Percentiles rank a stretch among this genome's conserved stretches.
phyloP scores from a whole-genome alignment of 768 basidiomycete species.

The Pulveroboletus sp. region DNA sequence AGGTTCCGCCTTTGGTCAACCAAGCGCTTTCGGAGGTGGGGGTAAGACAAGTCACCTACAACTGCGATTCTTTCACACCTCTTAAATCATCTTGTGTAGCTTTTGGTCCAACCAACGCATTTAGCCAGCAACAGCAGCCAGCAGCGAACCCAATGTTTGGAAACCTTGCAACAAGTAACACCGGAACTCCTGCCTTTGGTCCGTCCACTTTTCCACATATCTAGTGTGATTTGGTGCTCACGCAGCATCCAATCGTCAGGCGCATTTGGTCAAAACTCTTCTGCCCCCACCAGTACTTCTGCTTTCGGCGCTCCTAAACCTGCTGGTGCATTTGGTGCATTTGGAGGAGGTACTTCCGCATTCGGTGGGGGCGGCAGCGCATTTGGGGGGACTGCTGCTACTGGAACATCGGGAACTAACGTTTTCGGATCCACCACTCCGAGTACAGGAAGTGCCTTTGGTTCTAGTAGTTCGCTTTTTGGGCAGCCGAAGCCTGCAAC shows the following conservation, averaged over 20 bases:
- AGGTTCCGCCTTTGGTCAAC: conserved; percentile 65
- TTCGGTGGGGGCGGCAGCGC: conserved; percentile 44
- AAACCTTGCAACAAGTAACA: conserved; percentile 38
- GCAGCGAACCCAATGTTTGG: conserved; percentile 82
- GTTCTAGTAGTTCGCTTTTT: conserved; percentile 50
- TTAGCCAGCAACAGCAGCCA: conserved; percentile 66
- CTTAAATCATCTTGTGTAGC: conserved; percentile 34
- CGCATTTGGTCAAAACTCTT: conserved; percentile 38
- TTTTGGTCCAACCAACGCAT: conserved; percentile 50
- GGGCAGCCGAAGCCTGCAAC: conserved; percentile 48
- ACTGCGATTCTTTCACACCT: conserved; percentile 23
- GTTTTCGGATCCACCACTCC: conserved; percentile 32
- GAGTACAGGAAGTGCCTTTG: conserved; percentile 36
- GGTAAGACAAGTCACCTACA: conserved; percentile 33
- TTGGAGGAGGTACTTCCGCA: conserved; percentile 51
- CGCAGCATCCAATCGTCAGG: conserved; percentile 23
- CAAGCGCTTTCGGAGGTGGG: conserved; percentile 56
- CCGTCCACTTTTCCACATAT: conserved; percentile 7
- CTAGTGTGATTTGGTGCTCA: conserved; percentile 4
- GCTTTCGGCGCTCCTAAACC: conserved; percentile 69
- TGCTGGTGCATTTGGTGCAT: conserved; percentile 70
- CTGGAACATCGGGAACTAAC: conserved; percentile 30
- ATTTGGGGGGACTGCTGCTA: conserved; percentile 35
- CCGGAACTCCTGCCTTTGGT: conserved; percentile 37
- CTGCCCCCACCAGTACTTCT: conserved; percentile 34